Base-by-base conservation (phyloP, 1,284 basidiomycete genomes). In the Ceratobasidium sp. region DNA sequence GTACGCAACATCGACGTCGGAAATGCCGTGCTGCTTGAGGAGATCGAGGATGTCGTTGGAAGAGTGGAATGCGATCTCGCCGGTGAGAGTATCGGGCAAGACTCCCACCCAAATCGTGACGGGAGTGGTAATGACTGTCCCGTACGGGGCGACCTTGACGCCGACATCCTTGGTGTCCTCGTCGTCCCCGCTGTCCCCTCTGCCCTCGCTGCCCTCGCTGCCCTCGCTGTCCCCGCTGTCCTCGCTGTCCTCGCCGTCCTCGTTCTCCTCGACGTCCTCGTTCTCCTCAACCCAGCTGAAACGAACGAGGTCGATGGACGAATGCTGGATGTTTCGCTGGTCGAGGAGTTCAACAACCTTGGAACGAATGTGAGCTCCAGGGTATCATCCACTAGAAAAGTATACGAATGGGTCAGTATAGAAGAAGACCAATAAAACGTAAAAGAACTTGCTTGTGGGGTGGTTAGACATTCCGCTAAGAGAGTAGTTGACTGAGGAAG, bases 221-320 rank as follows among this genome's bases (percentile, higher is more conserved):
- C n/a, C n/a, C n/a, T n/a, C n/a, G n/a, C n/a, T n/a, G n/a, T n/a
- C n/a, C n/a, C n/a, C n/a, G n/a, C n/a, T n/a, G n/a, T n/a, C n/a
- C n/a, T n/a, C n/a, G n/a, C n/a, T n/a, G n/a, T n/a, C n/a, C n/a
- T n/a, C n/a, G n/a, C n/a, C n/a, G n/a, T n/a, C n/a, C 51, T 66
- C 61, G 19, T 71, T 65, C 41, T 66, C 72, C 64, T 56, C 37
- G 22, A 5, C 22, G 6, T 16, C 51, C n/a, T 74, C 61, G 31
- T 74, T 58, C 27, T 9, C 5, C 6, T 61, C 74, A 24, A 74
- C 71, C 16, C 46, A 61, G n/a, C 11, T 79, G 78, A 85, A 85
- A 6, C 81, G 81, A 75, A 80, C 82, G 46, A 83, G 77, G 76
- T 84, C 83, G 78, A 84, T 76, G 43, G 80, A 82, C 0, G 82